Evolutionary conservation across 2,329 filamentous ascomycete species (phyloP).

Genomic region (Fusarium mangiferae): DNA sequence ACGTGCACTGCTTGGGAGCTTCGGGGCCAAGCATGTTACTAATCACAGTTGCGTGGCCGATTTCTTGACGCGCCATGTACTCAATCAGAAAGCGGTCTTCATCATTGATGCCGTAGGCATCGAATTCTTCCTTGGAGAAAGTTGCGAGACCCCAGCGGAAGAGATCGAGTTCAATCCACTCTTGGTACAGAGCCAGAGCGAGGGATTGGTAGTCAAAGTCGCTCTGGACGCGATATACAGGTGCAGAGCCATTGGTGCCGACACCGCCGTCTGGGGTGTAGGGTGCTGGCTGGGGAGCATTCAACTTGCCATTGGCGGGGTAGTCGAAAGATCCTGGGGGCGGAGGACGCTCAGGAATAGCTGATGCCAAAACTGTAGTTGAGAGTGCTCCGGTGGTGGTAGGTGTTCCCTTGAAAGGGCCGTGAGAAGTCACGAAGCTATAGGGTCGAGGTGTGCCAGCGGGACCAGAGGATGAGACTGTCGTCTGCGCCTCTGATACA

Average conservation of each 20-base stretch:
- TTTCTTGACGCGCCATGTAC: slow-evolving; percentile 82
- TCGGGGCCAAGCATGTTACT: slow-evolving; percentile 79
- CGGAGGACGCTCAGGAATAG: slow-evolving; percentile 67
- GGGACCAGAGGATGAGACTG: slow-evolving; percentile 45
- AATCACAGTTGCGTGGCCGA: slow-evolving; percentile 80
- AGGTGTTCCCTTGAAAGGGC: slow-evolving; percentile 71
- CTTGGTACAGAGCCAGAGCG: slow-evolving; percentile 79
- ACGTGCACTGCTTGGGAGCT: slow-evolving; percentile 79
- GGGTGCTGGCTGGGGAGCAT: slow-evolving; percentile 74
- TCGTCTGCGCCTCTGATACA: slow-evolving; percentile 50
- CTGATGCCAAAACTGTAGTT: slow-evolving; percentile 65
- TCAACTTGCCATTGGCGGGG: slow-evolving; percentile 75
- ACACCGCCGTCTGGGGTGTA: slow-evolving; percentile 78
- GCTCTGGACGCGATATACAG: slow-evolving; percentile 80
- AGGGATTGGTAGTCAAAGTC: slow-evolving; percentile 88
- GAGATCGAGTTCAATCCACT: slow-evolving; percentile 86
- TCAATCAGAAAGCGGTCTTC: slow-evolving; percentile 77
- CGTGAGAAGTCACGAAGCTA: slow-evolving; percentile 73
- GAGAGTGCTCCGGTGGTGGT: slow-evolving; percentile 77
- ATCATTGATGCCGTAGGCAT: slow-evolving; percentile 71
- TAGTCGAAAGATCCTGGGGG: slow-evolving; percentile 74
- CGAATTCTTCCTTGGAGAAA: slow-evolving; percentile 77
- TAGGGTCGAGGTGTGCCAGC: slow-evolving; percentile 49
- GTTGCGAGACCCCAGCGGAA: slow-evolving; percentile 80
- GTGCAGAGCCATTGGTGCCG: slow-evolving; percentile 80